Conservation (phyloP, 2,329 filamentous ascomycete genomes). For the Fusarium tupiense region DNA sequence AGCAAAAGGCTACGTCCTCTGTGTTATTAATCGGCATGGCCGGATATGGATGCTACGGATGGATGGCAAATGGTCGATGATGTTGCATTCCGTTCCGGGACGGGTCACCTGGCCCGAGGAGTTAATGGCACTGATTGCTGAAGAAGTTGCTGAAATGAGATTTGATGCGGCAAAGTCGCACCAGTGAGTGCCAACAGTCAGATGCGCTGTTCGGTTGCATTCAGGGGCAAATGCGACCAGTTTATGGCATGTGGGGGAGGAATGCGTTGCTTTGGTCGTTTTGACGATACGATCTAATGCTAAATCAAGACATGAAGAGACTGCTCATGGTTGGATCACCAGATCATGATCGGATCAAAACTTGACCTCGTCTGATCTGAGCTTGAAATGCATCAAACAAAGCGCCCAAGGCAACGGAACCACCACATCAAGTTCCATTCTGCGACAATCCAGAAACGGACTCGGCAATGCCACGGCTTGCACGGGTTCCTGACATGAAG, state of each 20-base stretch:
- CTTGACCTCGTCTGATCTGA: background rate
- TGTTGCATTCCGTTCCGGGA: conserved; percentile 12
- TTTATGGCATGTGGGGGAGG: background rate
- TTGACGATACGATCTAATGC: background rate
- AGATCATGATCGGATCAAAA: conserved; percentile 6
- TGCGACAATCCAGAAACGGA: conserved; percentile 33
- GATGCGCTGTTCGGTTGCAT: background rate
- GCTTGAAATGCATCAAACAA: conserved; percentile 5
- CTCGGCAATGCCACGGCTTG: conserved; percentile 29
- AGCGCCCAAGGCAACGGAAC: conserved; percentile 8
- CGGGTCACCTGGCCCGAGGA: conserved; percentile 23
- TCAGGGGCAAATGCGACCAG: conserved; percentile 9
- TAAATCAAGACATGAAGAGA: background rate
- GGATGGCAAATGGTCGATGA: conserved; percentile 5
- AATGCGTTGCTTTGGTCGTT: background rate
- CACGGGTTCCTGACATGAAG: conserved; percentile 36
- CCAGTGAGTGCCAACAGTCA: background rate
- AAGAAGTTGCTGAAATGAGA: conserved; percentile 19
- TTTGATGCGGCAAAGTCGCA: conserved; percentile 28
- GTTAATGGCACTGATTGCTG: background rate
- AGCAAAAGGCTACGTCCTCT: background rate
- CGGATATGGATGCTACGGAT: conserved; percentile 13
- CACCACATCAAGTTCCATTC: background rate
- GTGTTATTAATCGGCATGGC: conserved; percentile 22
- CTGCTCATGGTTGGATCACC: background rate